Conservation (phyloP, 257 asterid species). For the Rubia yunnanensis region DNA sequence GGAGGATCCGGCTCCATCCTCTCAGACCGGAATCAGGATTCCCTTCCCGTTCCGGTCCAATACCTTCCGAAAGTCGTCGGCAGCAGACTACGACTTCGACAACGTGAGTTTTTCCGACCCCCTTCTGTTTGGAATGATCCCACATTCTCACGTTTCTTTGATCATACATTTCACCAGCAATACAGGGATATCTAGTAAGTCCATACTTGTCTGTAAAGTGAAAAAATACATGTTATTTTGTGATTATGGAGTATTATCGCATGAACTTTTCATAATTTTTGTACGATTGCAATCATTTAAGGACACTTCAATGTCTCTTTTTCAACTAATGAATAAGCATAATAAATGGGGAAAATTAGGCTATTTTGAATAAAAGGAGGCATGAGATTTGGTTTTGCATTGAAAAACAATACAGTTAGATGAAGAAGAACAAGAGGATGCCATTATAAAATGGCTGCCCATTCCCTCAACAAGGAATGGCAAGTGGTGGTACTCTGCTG, state of each 20-base stretch:
- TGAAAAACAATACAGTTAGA: too few relatives aligned
- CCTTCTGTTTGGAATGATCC: background rate
- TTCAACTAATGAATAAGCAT: too few relatives aligned
- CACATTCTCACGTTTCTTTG: background rate
- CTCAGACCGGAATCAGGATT: background rate
- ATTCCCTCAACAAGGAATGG: conserved; percentile 37
- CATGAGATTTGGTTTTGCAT: too few relatives aligned
- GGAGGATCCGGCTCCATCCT: background rate
- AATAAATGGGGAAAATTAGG: too few relatives aligned
- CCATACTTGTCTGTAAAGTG: too few relatives aligned
- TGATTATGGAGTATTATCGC: too few relatives aligned
- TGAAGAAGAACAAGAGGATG: conserved; percentile 14
- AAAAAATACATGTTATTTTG: too few relatives aligned
- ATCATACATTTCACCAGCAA: background rate
- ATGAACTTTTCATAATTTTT: too few relatives aligned
- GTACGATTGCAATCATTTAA: too few relatives aligned
- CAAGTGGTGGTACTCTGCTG: conserved; percentile 42
- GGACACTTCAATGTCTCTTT: too few relatives aligned
- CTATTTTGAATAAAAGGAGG: too few relatives aligned
- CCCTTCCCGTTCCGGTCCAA: background rate
- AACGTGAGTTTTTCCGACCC: background rate
- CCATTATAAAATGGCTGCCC: conserved; percentile 39
- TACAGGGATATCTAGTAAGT: too few relatives aligned
- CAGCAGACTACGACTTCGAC: background rate
- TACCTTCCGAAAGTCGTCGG: background rate